Evolutionary conservation across 306 rosid genomes (phyloP).

Genomic region (barrel medic (Medicago truncatula)): MtrunA17r5.0-ANR NC_053044.1:6148001-6148500

Average conservation of each 20-base stretch:
- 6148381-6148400: too few species aligned
- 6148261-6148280: too few species aligned
- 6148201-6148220: not conserved
- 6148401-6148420: too few species aligned
- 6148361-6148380: too few species aligned
- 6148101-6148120: not conserved
- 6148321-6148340: not conserved
- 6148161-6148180: conserved; percentile 1
- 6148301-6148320: not conserved
- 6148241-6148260: too few species aligned
- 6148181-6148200: conserved; percentile 17
- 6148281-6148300: too few species aligned
- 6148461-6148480: too few species aligned
- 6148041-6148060: conserved; percentile 1
- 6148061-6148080: not conserved
- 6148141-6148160: not conserved
- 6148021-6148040: not conserved
- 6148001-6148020: conserved; percentile 2
- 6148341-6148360: too few species aligned
- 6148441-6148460: too few species aligned
- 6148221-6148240: not conserved
- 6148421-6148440: too few species aligned
- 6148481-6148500: too few species aligned
- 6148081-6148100: not conserved
- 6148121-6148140: not conserved